These are phyloP conservation scores for Ophiocordyceps robertsii DNA, from an alignment of 2,329 filamentous ascomycete genomes.

Conservation along the genomic window DNA sequence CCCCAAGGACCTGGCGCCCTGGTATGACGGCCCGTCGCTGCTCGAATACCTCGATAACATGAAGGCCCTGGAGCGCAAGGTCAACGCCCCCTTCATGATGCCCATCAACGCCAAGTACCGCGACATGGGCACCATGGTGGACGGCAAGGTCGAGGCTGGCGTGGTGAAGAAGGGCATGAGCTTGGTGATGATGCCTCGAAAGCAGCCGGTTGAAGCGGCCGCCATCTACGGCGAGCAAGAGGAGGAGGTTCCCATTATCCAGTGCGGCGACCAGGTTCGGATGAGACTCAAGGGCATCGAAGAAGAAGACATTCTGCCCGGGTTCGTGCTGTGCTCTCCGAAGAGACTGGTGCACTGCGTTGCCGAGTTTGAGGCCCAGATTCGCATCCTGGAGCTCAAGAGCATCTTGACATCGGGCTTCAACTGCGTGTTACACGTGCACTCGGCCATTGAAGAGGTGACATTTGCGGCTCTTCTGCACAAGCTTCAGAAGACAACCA, in stretches of 20 bases:
- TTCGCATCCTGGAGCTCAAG: slow-evolving; percentile 88
- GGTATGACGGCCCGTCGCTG: slow-evolving; percentile 81
- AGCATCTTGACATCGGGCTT: slow-evolving; percentile 88
- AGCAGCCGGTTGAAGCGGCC: slow-evolving; percentile 63
- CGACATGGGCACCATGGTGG: slow-evolving; percentile 94
- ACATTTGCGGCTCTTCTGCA: slow-evolving; percentile 81
- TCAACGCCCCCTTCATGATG: slow-evolving; percentile 99
- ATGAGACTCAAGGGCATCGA: slow-evolving; percentile 87
- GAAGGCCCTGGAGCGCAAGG: slow-evolving; percentile 83
- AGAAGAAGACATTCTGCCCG: slow-evolving; percentile 91
- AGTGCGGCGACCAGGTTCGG: slow-evolving; percentile 90
- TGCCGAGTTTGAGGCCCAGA: slow-evolving; percentile 83
- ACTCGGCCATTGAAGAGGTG: slow-evolving; percentile 94
- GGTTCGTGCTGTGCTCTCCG: slow-evolving; percentile 90
- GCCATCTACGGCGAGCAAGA: slow-evolving; percentile 93
- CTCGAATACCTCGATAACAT: slow-evolving; percentile 94
- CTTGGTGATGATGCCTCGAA: slow-evolving; percentile 93
- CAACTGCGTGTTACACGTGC: slow-evolving; percentile 95
- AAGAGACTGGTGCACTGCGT: slow-evolving; percentile 92
- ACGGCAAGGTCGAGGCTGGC: slow-evolving; percentile 93
- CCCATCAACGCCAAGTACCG: slow-evolving; percentile 90
- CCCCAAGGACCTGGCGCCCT: slow-evolving; percentile 60
- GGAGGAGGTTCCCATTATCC: slow-evolving; percentile 70
- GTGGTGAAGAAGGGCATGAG: slow-evolving; percentile 81
- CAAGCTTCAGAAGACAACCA: slow-evolving; percentile 90